phyloP scores from a whole-genome alignment of 371 early-diverging fungal species.

The Apophysomyces ossiformis region DNA sequence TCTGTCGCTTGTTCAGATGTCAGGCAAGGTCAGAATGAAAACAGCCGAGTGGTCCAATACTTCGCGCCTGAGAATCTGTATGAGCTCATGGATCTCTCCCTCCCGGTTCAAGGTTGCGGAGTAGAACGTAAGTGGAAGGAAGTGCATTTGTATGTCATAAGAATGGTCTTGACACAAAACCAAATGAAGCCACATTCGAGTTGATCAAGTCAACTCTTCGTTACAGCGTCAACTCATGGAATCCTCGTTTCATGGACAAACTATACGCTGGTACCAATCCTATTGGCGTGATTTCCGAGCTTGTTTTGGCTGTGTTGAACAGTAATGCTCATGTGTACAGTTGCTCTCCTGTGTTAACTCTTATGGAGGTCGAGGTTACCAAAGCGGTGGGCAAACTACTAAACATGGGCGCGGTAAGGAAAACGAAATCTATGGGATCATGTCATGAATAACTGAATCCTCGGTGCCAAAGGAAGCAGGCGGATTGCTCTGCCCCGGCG shows the following conservation, averaged over 20 bases:
- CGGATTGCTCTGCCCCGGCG: slow-evolving; percentile 83
- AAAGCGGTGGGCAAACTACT: slow-evolving; percentile 60
- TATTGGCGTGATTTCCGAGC: slow-evolving; percentile 79
- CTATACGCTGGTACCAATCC: slow-evolving; percentile 84
- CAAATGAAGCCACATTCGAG: slow-evolving; percentile 52
- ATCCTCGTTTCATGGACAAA: slow-evolving; percentile 85
- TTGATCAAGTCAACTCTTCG: slow-evolving; percentile 56
- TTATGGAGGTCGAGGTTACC: slow-evolving; percentile 76
- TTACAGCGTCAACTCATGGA: slow-evolving; percentile 73
- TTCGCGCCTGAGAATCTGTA: slow-evolving; percentile 57
- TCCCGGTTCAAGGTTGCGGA: slow-evolving; percentile 56
- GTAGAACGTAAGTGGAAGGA: slow-evolving; percentile 49
- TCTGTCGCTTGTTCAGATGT: slow-evolving; percentile 34
- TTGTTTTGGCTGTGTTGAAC: slow-evolving; percentile 78
- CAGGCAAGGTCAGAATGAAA: slow-evolving; percentile 46
- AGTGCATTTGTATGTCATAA: neutral
- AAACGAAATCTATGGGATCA: neutral
- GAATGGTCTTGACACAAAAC: neutral
- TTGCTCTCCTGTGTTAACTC: slow-evolving; percentile 76
- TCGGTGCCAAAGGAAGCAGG: slow-evolving; percentile 44
- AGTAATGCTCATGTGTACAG: slow-evolving; percentile 84
- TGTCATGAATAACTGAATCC: neutral
- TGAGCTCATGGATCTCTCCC: slow-evolving; percentile 53
- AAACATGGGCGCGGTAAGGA: slow-evolving; percentile 55
- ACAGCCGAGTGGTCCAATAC: slow-evolving; percentile 50